A percentile compares a stretch with the other conserved stretches of the same genome.
Conservation (phyloP, 2,329 filamentous ascomycete genomes). For the Diplodia corticola region DNA sequence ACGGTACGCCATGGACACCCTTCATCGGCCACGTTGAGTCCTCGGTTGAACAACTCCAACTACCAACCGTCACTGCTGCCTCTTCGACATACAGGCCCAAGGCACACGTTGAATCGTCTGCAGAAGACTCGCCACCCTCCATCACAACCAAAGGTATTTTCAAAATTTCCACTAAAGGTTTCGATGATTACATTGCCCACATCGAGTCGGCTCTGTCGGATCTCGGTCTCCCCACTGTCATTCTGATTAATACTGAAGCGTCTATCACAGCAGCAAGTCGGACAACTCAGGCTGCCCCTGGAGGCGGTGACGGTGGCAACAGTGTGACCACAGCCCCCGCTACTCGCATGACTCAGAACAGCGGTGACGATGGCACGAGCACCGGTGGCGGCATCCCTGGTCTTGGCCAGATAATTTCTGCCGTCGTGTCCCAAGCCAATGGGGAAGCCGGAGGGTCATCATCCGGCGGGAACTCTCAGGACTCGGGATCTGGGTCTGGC, state of each 20-base stretch:
- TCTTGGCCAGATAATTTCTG: not conserved
- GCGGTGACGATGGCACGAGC: not conserved
- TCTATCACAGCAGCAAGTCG: not conserved
- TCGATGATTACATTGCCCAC: constrained; percentile 28
- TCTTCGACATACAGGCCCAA: constrained; percentile 25
- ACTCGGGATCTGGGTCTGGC: constrained; percentile 6
- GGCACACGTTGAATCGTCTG: constrained; percentile 25
- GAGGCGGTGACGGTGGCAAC: not conserved
- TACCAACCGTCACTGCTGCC: constrained; percentile 24
- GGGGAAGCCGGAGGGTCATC: constrained; percentile 12
- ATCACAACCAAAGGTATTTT: constrained; percentile 9
- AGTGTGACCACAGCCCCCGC: not conserved
- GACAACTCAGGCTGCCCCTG: not conserved
- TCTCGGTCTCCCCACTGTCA: not conserved
- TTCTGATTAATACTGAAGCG: constrained; percentile 2
- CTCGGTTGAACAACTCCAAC: constrained; percentile 27
- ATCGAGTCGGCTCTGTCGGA: constrained; percentile 32
- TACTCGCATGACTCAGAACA: not conserved
- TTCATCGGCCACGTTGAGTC: constrained; percentile 30
- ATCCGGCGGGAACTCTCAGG: constrained; percentile 9
- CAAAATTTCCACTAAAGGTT: not conserved
- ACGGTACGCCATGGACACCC: constrained; percentile 26
- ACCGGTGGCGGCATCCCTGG: not conserved
- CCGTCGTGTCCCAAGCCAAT: constrained; percentile 10
- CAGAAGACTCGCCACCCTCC: not conserved